These are phyloP conservation scores for Nannochloris sp. DNA, from an alignment of 139 green algal species.

Conservation along the genomic window DNA sequence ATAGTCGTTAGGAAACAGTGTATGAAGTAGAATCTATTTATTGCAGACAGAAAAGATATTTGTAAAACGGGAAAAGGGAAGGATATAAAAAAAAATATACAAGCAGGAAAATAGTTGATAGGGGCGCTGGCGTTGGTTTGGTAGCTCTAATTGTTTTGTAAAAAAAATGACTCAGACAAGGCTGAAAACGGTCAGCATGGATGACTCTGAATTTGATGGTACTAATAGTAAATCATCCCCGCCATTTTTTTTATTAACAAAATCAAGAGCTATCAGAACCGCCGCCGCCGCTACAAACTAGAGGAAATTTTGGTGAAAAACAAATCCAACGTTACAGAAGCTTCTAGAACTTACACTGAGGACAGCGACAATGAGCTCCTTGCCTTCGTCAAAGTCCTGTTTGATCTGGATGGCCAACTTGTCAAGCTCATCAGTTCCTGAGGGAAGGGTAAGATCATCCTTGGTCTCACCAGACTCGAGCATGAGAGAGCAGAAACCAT, in stretches of 20 bases:
- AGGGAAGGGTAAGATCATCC: conserved; percentile 93
- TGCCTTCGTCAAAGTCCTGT: conserved; percentile 72
- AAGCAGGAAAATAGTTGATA: neutral
- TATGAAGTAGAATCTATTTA: neutral
- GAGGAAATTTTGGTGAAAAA: no score
- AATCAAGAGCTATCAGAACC: no score
- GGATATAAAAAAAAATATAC: neutral
- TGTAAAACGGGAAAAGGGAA: neutral
- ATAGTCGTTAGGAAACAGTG: no score
- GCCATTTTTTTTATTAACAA: neutral
- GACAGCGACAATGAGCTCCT: conserved; percentile 90
- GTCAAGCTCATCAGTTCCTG: conserved; percentile 78
- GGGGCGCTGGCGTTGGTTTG: no score
- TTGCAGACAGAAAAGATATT: neutral
- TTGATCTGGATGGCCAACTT: conserved; percentile 81
- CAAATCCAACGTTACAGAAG: no score
- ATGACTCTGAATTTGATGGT: conserved; percentile 38
- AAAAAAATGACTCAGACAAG: conserved; percentile 24
- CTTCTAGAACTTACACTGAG: conserved; percentile 55
- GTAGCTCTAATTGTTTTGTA: no score
- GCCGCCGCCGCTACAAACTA: no score
- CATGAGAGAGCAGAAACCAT: conserved; percentile 95
- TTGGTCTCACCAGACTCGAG: conserved; percentile 82
- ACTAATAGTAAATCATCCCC: conserved; percentile 31
- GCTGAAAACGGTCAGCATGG: conserved; percentile 25